A percentile compares a stretch with the other conserved stretches of the same genome.
Evolutionary conservation across 768 basidiomycete species (phyloP).

Genomic region (Heimioporus sp.): DNA sequence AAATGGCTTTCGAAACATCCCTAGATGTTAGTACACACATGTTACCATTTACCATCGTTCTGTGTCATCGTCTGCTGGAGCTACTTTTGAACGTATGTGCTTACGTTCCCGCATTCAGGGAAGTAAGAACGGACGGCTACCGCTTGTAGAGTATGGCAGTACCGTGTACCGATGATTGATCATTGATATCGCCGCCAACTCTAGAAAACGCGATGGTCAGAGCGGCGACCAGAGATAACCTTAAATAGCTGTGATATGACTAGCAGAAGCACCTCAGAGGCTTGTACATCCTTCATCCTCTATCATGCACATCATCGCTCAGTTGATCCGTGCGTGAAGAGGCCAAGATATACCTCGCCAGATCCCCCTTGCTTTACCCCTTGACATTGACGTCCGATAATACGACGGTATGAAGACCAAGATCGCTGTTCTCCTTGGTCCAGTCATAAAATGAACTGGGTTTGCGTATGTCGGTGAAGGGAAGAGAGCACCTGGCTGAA

Average conservation of each 20-base stretch:
- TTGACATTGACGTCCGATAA: conserved; percentile 97
- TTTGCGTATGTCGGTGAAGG: conserved; percentile 94
- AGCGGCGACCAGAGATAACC: conserved; percentile 53
- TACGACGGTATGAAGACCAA: conserved; percentile 94
- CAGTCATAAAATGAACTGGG: conserved; percentile 95
- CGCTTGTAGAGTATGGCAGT: too few relatives aligned
- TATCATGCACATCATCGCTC: conserved; percentile 29
- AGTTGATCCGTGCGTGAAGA: neutral
- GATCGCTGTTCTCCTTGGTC: conserved; percentile 80
- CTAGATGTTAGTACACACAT: too few relatives aligned
- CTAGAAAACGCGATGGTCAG: conserved; percentile 77
- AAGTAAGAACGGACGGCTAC: too few relatives aligned
- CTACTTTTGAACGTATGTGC: too few relatives aligned
- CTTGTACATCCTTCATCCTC: conserved; percentile 94
- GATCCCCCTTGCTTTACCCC: conserved; percentile 95
- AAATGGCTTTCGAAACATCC: too few relatives aligned
- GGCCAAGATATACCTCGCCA: conserved; percentile 65
- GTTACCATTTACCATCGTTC: too few relatives aligned
- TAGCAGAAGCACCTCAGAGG: conserved; percentile 86
- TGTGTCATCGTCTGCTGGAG: too few relatives aligned
- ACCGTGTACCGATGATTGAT: too few relatives aligned
- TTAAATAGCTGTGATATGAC: conserved; percentile 82
- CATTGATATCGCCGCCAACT: conserved; percentile 49
- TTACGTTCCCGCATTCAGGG: too few relatives aligned
- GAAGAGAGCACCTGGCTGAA: conserved; percentile 96